Evolutionary conservation across 2,329 filamentous ascomycete species (phyloP).

Genomic region (Exophiala oligosperma): DNA sequence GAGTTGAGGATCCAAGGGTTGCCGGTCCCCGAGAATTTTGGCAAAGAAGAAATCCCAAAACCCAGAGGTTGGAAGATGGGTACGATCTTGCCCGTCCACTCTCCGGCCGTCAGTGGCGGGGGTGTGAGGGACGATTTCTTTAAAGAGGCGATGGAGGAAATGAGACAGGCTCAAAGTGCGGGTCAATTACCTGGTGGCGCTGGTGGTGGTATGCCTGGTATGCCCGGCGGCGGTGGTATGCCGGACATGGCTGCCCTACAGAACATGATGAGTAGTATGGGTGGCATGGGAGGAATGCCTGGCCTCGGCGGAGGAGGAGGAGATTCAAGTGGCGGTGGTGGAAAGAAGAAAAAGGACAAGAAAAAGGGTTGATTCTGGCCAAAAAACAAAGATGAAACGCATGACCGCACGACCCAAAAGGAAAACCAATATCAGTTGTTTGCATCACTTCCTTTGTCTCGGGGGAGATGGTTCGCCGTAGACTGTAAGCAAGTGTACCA

Average conservation of each 20-base stretch:
- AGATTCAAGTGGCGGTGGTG: constrained; percentile 7
- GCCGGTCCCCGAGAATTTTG: constrained; percentile 65
- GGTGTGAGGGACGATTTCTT: constrained; percentile 93
- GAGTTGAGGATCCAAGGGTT: constrained; percentile 72
- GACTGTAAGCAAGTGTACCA: no score
- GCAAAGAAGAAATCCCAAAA: constrained; percentile 70
- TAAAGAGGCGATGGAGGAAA: constrained; percentile 95
- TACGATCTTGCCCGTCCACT: constrained; percentile 80
- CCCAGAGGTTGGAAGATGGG: constrained; percentile 91
- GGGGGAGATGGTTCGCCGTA: no score
- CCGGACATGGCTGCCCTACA: constrained; percentile 28
- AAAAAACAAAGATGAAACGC: background rate
- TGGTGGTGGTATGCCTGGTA: constrained; percentile 34
- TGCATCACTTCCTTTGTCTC: no score
- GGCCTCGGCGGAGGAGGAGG: constrained; percentile 17
- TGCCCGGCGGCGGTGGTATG: constrained; percentile 37
- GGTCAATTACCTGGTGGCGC: constrained; percentile 33
- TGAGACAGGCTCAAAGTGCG: constrained; percentile 57
- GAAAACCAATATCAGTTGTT: no score
- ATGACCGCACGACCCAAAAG: no score
- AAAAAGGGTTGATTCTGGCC: constrained; percentile 21
- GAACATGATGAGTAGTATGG: constrained; percentile 30
- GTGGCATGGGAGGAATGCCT: constrained; percentile 17
- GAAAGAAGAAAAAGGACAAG: constrained; percentile 27
- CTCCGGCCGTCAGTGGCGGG: constrained; percentile 84